Percentiles rank a stretch among this genome's conserved stretches.
These are phyloP conservation scores for Synchytrium microbalum DNA, from an alignment of 371 early-diverging fungal species.

Conservation along the genomic window DNA sequence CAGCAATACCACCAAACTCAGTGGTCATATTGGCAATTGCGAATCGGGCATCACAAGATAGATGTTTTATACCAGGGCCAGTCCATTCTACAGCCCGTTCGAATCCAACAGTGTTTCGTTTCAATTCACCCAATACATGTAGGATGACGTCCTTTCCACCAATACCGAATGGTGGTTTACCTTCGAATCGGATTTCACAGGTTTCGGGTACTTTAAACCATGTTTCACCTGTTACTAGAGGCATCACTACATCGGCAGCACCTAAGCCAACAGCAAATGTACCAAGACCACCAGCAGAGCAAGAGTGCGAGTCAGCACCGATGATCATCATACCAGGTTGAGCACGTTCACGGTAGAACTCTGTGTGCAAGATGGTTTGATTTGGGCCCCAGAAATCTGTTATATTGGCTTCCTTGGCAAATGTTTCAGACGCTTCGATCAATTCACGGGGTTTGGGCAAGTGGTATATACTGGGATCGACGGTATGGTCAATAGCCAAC, in stretches of 20 bases:
- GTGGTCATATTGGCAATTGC: slow-evolving; percentile 89
- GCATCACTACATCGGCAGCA: slow-evolving; percentile 76
- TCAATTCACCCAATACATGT: slow-evolving; percentile 61
- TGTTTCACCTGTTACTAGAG: slow-evolving; percentile 71
- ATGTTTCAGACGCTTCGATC: slow-evolving; percentile 53
- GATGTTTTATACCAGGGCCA: slow-evolving; percentile 9
- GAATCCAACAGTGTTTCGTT: slow-evolving; percentile 62
- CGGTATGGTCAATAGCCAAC: slow-evolving; percentile 73
- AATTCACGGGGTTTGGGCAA: slow-evolving; percentile 57
- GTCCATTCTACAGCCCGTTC: slow-evolving; percentile 1
- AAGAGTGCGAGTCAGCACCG: slow-evolving; percentile 75
- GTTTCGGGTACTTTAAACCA: slow-evolving; percentile 76
- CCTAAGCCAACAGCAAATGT: slow-evolving; percentile 72
- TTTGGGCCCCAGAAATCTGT: slow-evolving; percentile 66
- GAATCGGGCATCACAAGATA: slow-evolving; percentile 70
- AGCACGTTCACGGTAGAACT: slow-evolving; percentile 72
- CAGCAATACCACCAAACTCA: slow-evolving; percentile 89
- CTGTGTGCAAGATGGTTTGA: slow-evolving; percentile 71
- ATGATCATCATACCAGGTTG: slow-evolving; percentile 72
- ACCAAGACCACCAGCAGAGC: slow-evolving; percentile 68
- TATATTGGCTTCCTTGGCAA: slow-evolving; percentile 63
- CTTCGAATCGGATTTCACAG: slow-evolving; percentile 61
- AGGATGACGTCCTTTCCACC: slow-evolving; percentile 74
- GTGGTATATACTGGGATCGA: slow-evolving; percentile 66
- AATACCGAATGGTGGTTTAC: slow-evolving; percentile 63